Percentiles rank a stretch among this genome's conserved stretches.
phyloP scores from a whole-genome alignment of 805 yeast species.

The Helenozyma rhizophorensis region DNA sequence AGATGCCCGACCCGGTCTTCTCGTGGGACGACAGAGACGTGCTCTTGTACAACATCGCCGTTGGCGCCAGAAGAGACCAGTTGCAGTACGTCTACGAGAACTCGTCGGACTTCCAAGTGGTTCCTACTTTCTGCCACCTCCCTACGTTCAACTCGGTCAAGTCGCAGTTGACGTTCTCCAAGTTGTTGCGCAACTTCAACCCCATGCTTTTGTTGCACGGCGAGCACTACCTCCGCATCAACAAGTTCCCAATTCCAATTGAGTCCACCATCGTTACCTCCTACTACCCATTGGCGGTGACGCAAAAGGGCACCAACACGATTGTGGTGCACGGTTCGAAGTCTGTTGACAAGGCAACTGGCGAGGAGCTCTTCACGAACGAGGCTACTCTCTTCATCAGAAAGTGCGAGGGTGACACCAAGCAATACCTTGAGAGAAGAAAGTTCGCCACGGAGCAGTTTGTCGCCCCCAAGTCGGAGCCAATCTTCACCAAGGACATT shows the following conservation, averaged over 20 bases:
- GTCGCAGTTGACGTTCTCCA: slow-evolving; percentile 53
- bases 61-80: slow-evolving; percentile 80
- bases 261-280: slow-evolving; percentile 59
- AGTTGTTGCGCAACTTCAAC: slow-evolving; percentile 73
- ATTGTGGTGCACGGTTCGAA: slow-evolving; percentile 69
- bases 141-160: slow-evolving; percentile 69
- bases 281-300: slow-evolving; percentile 63
- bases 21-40: slow-evolving; percentile 63
- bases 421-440: slow-evolving; percentile 44
- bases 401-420: slow-evolving; percentile 58
- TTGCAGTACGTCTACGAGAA: slow-evolving; percentile 78
- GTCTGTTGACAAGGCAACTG: slow-evolving; percentile 62
- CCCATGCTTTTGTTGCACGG: slow-evolving; percentile 91
- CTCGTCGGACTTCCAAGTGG: slow-evolving; percentile 69
- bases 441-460: slow-evolving; percentile 62
- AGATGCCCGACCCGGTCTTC: slow-evolving; percentile 44
- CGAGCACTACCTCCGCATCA: slow-evolving; percentile 82
- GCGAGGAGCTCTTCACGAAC: slow-evolving; percentile 70
- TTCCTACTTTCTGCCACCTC: slow-evolving; percentile 88
- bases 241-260: slow-evolving; percentile 74
- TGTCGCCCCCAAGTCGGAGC: slow-evolving; percentile 53
- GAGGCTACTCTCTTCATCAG: slow-evolving; percentile 84
- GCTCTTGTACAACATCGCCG: slow-evolving; percentile 81
- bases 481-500: slow-evolving; percentile 62
- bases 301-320: slow-evolving; percentile 85